phyloP scores from a whole-genome alignment of 1,284 basidiomycete species.

The Stereum hirsutum region DNA sequence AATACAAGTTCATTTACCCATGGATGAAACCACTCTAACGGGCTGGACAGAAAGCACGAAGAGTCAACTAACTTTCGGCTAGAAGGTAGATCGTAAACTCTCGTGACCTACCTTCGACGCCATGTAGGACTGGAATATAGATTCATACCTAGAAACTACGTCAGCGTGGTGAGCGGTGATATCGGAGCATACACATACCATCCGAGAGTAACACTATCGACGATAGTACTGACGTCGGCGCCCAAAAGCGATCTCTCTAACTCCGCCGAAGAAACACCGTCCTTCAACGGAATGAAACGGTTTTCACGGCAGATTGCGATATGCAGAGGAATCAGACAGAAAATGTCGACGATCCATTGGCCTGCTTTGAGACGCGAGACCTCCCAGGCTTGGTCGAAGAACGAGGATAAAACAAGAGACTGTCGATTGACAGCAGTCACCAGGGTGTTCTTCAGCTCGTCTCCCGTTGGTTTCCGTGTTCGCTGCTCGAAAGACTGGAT shows the following conservation, averaged over 20 bases:
- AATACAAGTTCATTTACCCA: slow-evolving; percentile 25
- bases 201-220: slow-evolving; percentile 46
- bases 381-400: slow-evolving; percentile 4
- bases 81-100: too few species aligned
- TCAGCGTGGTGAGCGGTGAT: too few species aligned
- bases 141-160: too few species aligned
- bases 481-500: slow-evolving; percentile 35
- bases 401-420: not conserved
- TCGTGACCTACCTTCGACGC: slow-evolving; percentile 40
- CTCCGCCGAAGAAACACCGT: slow-evolving; percentile 40
- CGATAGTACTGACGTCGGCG: slow-evolving; percentile 47
- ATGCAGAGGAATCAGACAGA: slow-evolving; percentile 59
- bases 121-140: slow-evolving; percentile 54
- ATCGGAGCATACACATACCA: too few species aligned
- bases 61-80: too few species aligned
- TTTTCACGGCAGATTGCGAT: slow-evolving; percentile 50
- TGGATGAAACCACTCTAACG: slow-evolving; percentile 55
- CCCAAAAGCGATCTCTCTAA: slow-evolving; percentile 45
- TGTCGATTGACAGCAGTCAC: too few species aligned
- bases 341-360: slow-evolving; percentile 52
- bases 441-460: slow-evolving; percentile 23
- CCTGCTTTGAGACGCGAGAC: slow-evolving; percentile 43
- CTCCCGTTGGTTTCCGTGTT: slow-evolving; percentile 42
- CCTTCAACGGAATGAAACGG: slow-evolving; percentile 49
- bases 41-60: too few species aligned